Base-by-base conservation (phyloP, 2,329 filamentous ascomycete genomes). In the Beauveria pseudobassiana region DNA sequence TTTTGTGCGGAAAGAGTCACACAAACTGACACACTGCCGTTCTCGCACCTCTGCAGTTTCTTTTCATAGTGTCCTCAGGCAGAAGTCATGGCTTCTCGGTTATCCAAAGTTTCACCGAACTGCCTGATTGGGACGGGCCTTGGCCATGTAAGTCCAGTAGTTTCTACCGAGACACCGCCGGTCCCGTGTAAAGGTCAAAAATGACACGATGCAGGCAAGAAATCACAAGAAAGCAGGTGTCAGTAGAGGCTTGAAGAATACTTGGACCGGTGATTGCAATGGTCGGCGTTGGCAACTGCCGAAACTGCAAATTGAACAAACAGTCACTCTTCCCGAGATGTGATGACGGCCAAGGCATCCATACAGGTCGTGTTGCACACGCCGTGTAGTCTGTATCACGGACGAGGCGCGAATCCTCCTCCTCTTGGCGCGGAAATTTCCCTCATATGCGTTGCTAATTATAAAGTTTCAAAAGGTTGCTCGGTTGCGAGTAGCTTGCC, bases 351-450 rank as follows among this genome's bases (percentile, higher is more conserved):
- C 58, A 53, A 60, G 49, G 58, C 58, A 60, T 38, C 49, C 58
- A 48, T 60, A 60, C 49, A 46, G 6, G 49, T 54, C 58, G 58
- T 42, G 58, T 54, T 14, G 30, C 58, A 48, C 58, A 34, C 10
- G 40, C 48, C n/a, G 49, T 46, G 14, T 38, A 24, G 18, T 10
- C 14, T 43, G 42, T 43, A 43, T 43, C 42, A 43, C 42, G 18
- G n/a, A 43, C 42, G n/a, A 43, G 42, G n/a, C 42, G 42, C 42
- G 42, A 43, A 43, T 43, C 42, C 18, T 20, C 18, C 7, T 43
- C 18, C 7, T 38, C 34, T 38, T 38, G 34, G 34, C 34, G 34
- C 14, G 34, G 34, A 5, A 38, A 38, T 38, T 16, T 14, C 34
- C 34, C 14, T 14, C 42, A 43, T n/a, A 20, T 26, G 22, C 38